Evolutionary conservation across 2,329 filamentous ascomycete genomes (phyloP).

Genomic region (Nemania sp.): DNA sequence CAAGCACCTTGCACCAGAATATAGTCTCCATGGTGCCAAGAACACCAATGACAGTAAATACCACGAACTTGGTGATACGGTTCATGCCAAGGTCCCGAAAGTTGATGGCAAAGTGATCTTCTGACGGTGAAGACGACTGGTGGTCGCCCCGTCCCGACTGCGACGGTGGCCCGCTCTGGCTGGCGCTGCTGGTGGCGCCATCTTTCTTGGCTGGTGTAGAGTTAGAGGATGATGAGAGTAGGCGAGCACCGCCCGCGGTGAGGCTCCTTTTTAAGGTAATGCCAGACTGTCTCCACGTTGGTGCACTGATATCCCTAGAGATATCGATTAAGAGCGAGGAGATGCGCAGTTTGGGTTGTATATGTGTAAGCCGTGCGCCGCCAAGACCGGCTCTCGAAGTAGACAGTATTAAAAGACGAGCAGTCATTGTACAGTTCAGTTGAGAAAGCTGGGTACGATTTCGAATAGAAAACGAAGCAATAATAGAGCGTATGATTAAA

Average conservation of each 20-base stretch:
- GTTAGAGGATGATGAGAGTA: conserved; percentile 2
- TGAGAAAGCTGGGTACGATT: neutral
- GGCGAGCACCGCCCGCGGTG: neutral
- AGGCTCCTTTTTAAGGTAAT: neutral
- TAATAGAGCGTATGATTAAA: neutral
- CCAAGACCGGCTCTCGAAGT: neutral
- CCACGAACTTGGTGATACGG: conserved; percentile 36
- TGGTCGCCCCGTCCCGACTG: neutral
- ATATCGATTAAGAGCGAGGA: neutral
- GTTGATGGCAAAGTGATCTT: conserved; percentile 28
- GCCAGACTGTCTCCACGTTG: neutral
- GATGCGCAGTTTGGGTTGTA: neutral
- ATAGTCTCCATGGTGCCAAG: conserved; percentile 43
- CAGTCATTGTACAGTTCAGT: neutral
- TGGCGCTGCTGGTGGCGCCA: neutral
- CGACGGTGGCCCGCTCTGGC: neutral
- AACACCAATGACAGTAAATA: conserved; percentile 36
- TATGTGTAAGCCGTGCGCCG: conserved; percentile 14
- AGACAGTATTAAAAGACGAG: neutral
- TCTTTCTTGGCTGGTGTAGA: neutral
- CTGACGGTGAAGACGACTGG: neutral
- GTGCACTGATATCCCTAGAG: neutral
- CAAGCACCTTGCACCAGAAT: conserved; percentile 39
- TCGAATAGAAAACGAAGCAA: neutral
- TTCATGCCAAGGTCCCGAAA: conserved; percentile 40